Evolutionary conservation across 805 yeast genomes (phyloP).

Genomic region (Candida ulmi): DNA sequence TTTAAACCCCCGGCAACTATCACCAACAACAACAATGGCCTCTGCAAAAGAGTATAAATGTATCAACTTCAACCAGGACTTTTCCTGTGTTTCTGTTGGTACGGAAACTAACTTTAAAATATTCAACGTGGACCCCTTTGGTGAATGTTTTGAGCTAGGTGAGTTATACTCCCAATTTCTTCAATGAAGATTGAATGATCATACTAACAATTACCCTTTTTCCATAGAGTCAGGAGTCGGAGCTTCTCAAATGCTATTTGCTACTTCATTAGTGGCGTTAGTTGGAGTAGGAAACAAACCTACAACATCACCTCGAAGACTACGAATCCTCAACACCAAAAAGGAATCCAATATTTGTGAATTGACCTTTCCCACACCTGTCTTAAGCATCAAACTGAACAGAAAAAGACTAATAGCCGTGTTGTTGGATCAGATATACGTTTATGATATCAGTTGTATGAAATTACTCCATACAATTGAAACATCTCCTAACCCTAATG

Average conservation of each 20-base stretch:
- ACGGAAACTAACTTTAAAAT: conserved; percentile 60
- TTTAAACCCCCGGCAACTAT: too few species aligned
- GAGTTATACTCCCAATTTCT: conserved; percentile 4
- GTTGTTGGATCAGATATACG: conserved; percentile 72
- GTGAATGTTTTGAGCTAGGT: conserved; percentile 53
- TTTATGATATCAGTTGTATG: conserved; percentile 90
- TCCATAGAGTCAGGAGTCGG: conserved; percentile 32
- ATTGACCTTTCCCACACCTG: conserved; percentile 73
- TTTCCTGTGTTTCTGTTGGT: conserved; percentile 71
- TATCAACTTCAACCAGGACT: conserved; percentile 86
- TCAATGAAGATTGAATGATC: too few species aligned
- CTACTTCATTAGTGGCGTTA: conserved; percentile 79
- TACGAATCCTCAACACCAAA: conserved; percentile 66
- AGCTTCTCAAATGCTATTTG: conserved; percentile 83
- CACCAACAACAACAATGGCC: too few species aligned
- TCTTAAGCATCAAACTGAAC: conserved; percentile 70
- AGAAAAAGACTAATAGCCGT: conserved; percentile 77
- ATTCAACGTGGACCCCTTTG: conserved; percentile 85
- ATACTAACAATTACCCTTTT: conserved; percentile 1
- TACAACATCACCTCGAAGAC: conserved; percentile 50
- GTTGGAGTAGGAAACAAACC: conserved; percentile 76
- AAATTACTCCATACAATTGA: conserved; percentile 70
- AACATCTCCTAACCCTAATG: conserved; percentile 39
- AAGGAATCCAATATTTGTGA: conserved; percentile 76
- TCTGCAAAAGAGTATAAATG: background rate